Conservation (phyloP, 2,329 filamentous ascomycete genomes). For the Endocalyx cinctus region DNA sequence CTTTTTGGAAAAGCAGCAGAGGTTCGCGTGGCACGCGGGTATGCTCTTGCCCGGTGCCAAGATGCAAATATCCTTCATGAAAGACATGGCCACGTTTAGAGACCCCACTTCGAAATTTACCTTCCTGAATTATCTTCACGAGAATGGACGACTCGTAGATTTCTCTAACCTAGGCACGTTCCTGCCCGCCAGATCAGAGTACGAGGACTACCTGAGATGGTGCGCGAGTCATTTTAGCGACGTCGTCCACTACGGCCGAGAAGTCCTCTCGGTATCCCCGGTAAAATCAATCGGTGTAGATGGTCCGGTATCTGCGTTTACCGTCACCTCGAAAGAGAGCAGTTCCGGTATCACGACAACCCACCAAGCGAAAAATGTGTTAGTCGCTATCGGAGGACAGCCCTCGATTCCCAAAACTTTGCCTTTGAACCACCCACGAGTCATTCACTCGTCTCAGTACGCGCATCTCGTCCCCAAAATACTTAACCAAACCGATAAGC, state of each 20-base stretch:
- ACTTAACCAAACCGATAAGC: conserved; percentile 48
- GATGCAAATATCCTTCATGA: conserved; percentile 98
- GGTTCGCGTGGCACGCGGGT: conserved; percentile 89
- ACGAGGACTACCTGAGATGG: conserved; percentile 94
- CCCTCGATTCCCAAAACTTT: conserved; percentile 67
- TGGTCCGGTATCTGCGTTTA: conserved; percentile 58
- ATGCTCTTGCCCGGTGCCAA: conserved; percentile 91
- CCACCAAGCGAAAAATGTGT: conserved; percentile 60
- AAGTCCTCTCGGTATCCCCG: conserved; percentile 69
- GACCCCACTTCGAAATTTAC: conserved; percentile 90
- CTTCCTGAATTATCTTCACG: conserved; percentile 89
- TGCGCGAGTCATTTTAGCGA: conserved; percentile 75
- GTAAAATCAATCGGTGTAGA: conserved; percentile 41
- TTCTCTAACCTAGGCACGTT: conserved; percentile 92
- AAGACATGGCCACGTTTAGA: conserved; percentile 85
- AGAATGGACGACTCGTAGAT: conserved; percentile 74
- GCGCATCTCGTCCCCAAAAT: conserved; percentile 58
- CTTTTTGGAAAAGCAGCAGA: conserved; percentile 80
- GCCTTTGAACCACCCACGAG: conserved; percentile 63
- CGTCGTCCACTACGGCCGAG: conserved; percentile 69
- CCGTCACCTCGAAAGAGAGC: conserved; percentile 60
- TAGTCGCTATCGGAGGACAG: conserved; percentile 55
- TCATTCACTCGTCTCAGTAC: conserved; percentile 89
- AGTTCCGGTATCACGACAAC: conserved; percentile 50
- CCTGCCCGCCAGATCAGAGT: conserved; percentile 79